A percentile compares a stretch with the other conserved stretches of the same genome.
These are phyloP conservation scores for Sporisorium graminicola DNA, from an alignment of 1,284 basidiomycete genomes.

Conservation along the genomic window DNA sequence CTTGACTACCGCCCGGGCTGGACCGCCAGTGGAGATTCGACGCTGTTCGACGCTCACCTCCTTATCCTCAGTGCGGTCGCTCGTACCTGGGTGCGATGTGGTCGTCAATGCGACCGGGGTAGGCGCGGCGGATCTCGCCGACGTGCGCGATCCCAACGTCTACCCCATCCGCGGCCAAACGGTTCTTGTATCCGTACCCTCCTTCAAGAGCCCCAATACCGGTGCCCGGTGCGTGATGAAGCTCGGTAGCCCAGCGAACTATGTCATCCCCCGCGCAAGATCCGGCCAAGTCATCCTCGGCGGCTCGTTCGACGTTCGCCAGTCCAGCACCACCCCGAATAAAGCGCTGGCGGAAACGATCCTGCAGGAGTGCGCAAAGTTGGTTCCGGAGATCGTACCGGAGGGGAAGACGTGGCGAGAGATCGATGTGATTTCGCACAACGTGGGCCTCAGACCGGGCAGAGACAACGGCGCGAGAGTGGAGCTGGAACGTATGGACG, in stretches of 20 bases:
- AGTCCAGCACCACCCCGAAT: conserved; percentile 66
- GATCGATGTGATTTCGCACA: conserved; percentile 51
- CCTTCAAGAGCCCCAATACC: conserved; percentile 31
- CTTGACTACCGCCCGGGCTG: conserved; percentile 13
- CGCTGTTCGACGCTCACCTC: conserved; percentile 38
- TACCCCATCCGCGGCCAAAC: conserved; percentile 89
- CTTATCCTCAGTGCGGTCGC: conserved; percentile 20
- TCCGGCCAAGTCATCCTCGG: conserved; percentile 74
- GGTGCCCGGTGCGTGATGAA: conserved; percentile 54
- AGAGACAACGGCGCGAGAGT: conserved; percentile 55
- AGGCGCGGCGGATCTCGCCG: conserved; percentile 58
- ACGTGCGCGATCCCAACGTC: conserved; percentile 79
- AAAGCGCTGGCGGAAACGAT: conserved; percentile 72
- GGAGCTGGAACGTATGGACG: conserved; percentile 42
- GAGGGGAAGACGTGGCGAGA: conserved; percentile 50
- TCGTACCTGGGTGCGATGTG: conserved; percentile 45
- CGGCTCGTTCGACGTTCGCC: conserved; percentile 73
- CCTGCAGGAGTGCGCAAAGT: conserved; percentile 69
- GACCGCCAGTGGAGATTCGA: conserved; percentile 43
- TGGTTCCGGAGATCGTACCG: conserved; percentile 54
- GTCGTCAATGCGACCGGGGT: conserved; percentile 73
- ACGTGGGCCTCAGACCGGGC: conserved; percentile 57
- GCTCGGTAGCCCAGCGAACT: conserved; percentile 59
- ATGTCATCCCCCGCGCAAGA: conserved; percentile 74
- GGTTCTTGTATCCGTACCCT: conserved; percentile 80